A percentile compares a stretch with the other conserved stretches of the same genome.
phyloP scores from a whole-genome alignment of 257 asterid species.

The Nicotiana benthamiana region DNA sequence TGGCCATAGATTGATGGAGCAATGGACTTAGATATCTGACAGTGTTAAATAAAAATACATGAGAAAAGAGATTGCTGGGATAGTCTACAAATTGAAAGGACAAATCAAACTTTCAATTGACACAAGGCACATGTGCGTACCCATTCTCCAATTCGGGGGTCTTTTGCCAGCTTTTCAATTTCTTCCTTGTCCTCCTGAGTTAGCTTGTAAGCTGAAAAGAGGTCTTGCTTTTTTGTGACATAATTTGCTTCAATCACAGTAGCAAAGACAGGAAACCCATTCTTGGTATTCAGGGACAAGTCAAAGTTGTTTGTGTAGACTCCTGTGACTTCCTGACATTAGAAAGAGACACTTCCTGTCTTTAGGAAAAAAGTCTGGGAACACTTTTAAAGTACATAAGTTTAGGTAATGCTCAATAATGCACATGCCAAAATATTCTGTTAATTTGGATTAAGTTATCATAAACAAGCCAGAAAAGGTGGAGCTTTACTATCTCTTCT shows the following conservation, averaged over 20 bases:
- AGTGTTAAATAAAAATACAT: not conserved
- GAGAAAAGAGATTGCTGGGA: not conserved
- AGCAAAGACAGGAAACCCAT: conserved; percentile 99
- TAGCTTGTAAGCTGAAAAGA: conserved; percentile 93
- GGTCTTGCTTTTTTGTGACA: conserved; percentile 90
- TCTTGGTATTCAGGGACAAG: conserved; percentile 89
- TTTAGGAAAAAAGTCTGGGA: not conserved
- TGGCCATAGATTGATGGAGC: conserved; percentile 98
- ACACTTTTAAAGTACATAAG: not conserved
- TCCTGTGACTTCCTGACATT: conserved; percentile 91
- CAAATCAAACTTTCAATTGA: not conserved
- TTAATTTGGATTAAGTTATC: not conserved
- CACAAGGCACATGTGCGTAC: conserved; percentile 25
- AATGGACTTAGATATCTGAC: conserved; percentile 79
- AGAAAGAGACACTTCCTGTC: not conserved
- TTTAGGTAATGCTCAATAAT: not conserved
- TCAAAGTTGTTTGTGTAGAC: conserved; percentile 94
- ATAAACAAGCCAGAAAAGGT: not conserved
- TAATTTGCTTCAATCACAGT: conserved; percentile 98
- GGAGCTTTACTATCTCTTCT: conserved; percentile 76
- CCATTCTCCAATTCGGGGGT: conserved; percentile 92
- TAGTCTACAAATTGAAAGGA: not conserved
- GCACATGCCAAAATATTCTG: conserved; percentile 7
- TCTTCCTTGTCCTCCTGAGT: conserved; percentile 98
- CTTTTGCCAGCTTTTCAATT: conserved; percentile 90